A percentile compares a stretch with the other conserved stretches of the same genome.
Evolutionary conservation across 2,329 filamentous ascomycete species (phyloP).

Genomic region (Aspergillus flavus): DNA sequence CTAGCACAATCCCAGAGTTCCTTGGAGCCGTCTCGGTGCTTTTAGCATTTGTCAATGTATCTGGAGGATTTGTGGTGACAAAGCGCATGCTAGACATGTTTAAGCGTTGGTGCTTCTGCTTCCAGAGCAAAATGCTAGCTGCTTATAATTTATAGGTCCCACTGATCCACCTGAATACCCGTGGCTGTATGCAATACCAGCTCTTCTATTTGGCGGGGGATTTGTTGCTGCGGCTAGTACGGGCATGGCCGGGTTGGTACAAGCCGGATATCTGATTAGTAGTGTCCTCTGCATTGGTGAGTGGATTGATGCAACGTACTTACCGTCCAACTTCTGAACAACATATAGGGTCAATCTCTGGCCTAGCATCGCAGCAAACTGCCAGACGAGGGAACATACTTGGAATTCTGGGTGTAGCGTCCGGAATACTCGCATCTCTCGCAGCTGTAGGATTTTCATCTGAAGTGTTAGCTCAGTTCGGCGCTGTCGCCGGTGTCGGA

Average conservation of each 20-base stretch:
- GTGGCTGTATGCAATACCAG: constrained; percentile 82
- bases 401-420: constrained; percentile 80
- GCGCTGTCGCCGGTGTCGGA: constrained; percentile 72
- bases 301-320: background rate
- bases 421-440: constrained; percentile 80
- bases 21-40: constrained; percentile 80
- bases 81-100: constrained; percentile 96
- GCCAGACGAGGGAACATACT: constrained; percentile 84
- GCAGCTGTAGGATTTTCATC: constrained; percentile 78
- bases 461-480: constrained; percentile 78
- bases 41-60: constrained; percentile 84
- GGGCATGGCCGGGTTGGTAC: constrained; percentile 79
- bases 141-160: constrained; percentile 54
- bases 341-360: constrained; percentile 65
- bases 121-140: background rate
- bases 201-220: constrained; percentile 74
- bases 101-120: constrained; percentile 57
- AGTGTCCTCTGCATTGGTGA: constrained; percentile 77
- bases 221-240: constrained; percentile 79
- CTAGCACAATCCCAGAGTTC: constrained; percentile 74
- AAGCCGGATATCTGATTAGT: constrained; percentile 84
- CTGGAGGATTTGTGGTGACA: constrained; percentile 86
- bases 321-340: constrained; percentile 1
- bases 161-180: constrained; percentile 87
- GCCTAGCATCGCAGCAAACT: constrained; percentile 78